Evolutionary conservation across 2,329 filamentous ascomycete genomes (phyloP).

Genomic region (Albophoma yamanashiensis): DNA sequence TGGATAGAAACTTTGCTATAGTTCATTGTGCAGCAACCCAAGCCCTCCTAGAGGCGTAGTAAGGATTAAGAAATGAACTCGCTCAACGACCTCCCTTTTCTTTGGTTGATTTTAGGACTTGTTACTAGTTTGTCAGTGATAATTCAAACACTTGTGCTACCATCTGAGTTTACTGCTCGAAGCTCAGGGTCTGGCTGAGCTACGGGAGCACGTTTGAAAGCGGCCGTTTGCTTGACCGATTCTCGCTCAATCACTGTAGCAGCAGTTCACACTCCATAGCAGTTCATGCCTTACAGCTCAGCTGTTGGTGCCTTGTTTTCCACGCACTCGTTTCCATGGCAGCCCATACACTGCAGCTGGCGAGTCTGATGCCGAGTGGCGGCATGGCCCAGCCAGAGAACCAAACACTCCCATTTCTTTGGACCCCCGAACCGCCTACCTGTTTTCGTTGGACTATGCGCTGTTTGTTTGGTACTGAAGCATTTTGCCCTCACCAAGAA

Average conservation of each 20-base stretch:
- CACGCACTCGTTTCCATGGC: background rate
- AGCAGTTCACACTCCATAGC: background rate
- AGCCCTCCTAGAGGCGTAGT: background rate
- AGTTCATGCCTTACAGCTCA: background rate
- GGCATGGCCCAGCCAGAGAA: background rate
- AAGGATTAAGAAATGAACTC: background rate
- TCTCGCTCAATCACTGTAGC: background rate
- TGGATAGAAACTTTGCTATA: background rate
- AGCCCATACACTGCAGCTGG: background rate
- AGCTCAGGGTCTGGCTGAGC: background rate
- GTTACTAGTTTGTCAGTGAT: background rate
- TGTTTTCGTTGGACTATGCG: background rate
- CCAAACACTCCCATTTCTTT: background rate
- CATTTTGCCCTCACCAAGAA: background rate
- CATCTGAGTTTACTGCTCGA: too few relatives aligned
- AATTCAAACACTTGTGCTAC: too few relatives aligned
- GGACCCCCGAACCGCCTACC: background rate
- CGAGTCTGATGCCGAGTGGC: background rate
- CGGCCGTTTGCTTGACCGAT: background rate
- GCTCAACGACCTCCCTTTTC: background rate
- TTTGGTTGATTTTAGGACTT: background rate
- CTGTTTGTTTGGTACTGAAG: background rate
- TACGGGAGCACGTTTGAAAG: background rate
- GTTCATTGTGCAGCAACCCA: background rate
- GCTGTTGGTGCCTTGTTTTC: background rate